phyloP scores from a whole-genome alignment of 352 stramenopile species.

The Pythium sp. region DNA sequence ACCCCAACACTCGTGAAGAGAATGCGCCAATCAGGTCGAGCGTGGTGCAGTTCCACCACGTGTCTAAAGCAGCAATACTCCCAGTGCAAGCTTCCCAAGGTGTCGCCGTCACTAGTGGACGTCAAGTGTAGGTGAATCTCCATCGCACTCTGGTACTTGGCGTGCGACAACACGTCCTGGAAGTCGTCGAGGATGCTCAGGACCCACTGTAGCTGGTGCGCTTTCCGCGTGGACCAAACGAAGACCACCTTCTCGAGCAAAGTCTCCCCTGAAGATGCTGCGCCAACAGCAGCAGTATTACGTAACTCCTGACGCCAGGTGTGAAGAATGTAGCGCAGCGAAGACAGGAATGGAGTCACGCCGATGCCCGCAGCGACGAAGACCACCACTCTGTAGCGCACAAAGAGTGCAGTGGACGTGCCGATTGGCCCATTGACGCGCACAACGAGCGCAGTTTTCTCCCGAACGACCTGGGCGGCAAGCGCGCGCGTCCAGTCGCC shows the following conservation, averaged over 20 bases:
- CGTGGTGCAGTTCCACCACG: conserved; percentile 6
- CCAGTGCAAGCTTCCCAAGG: not conserved
- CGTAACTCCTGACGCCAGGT: conserved; percentile 16
- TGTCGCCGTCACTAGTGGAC: not conserved
- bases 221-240: conserved; percentile 30
- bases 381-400: conserved; percentile 28
- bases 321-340: conserved; percentile 41
- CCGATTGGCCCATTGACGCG: conserved; percentile 36
- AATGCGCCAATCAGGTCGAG: conserved; percentile 14
- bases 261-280: not conserved
- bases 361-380: conserved; percentile 38
- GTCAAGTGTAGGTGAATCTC: conserved; percentile 27
- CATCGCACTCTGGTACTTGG: conserved; percentile 1
- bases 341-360: conserved; percentile 43
- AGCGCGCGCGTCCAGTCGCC: conserved; percentile 46
- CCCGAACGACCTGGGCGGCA: not conserved
- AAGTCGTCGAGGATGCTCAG: conserved; percentile 25
- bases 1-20: not conserved
- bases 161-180: conserved; percentile 20
- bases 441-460: conserved; percentile 7
- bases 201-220: conserved; percentile 21
- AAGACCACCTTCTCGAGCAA: conserved; percentile 15
- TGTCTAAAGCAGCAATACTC: not conserved
- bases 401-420: conserved; percentile 22
- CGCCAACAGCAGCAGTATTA: no score